Percentiles rank a stretch among this genome's conserved stretches.
Conservation (phyloP, 2,329 filamentous ascomycete species). For the Alternaria hordeiaustralica region DNA sequence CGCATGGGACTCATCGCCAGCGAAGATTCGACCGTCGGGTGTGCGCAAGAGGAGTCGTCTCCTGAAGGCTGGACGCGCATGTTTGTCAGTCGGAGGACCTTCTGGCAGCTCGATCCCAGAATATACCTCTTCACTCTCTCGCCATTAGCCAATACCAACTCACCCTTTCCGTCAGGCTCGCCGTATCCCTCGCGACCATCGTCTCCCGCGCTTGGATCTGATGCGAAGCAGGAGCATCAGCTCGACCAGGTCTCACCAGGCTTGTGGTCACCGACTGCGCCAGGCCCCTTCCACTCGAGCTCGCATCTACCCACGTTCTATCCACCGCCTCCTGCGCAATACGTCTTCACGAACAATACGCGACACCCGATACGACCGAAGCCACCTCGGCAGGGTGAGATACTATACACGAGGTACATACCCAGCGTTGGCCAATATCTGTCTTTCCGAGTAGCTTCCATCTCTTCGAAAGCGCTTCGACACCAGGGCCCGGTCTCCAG, state of each 20-base stretch:
- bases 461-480: constrained; percentile 67
- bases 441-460: constrained; percentile 83
- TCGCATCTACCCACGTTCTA: constrained; percentile 92
- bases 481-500: constrained; percentile 64
- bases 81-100: constrained; percentile 80
- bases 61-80: constrained; percentile 75
- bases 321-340: constrained; percentile 82
- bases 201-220: constrained; percentile 53
- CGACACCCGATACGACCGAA: constrained; percentile 88
- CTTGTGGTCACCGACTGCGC: constrained; percentile 50
- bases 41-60: constrained; percentile 65
- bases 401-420: constrained; percentile 88
- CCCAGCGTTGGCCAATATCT: constrained; percentile 83
- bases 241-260: constrained; percentile 42
- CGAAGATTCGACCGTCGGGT: constrained; percentile 76
- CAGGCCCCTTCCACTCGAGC: constrained; percentile 78
- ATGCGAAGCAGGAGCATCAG: constrained; percentile 36
- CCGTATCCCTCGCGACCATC: constrained; percentile 59
- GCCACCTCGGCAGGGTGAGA: constrained; percentile 86
- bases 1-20: constrained; percentile 86
- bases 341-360: constrained; percentile 76
- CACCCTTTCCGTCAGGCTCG: constrained; percentile 57
- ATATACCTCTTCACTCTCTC: constrained; percentile 87
- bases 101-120: constrained; percentile 90
- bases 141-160: constrained; percentile 59